Evolutionary conservation across 2,329 filamentous ascomycete genomes (phyloP).

Genomic region (Cladorrhinum sp.): DNA sequence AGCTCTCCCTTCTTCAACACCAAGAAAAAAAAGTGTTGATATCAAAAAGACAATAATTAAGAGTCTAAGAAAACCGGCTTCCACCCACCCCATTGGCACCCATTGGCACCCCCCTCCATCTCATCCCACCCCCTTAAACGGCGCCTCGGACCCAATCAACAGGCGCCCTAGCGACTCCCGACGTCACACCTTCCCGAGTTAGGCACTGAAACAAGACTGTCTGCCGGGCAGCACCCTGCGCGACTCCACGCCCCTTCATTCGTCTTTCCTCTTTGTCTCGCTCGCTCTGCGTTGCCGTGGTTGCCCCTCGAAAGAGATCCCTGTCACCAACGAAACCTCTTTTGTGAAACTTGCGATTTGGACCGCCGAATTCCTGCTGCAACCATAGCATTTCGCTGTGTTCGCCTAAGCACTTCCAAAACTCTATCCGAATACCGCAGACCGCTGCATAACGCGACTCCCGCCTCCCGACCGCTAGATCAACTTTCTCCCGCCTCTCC

Average conservation of each 20-base stretch:
- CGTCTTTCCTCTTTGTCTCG: constrained; percentile 20
- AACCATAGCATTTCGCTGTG: constrained; percentile 1
- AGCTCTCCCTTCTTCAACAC: not conserved
- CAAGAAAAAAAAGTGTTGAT: not conserved
- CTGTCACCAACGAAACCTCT: constrained; percentile 22
- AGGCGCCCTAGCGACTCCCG: constrained; percentile 1
- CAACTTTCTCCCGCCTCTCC: not conserved
- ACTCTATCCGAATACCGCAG: not conserved
- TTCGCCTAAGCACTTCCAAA: not conserved
- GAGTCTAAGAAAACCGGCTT: constrained; percentile 1
- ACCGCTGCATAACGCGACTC: not conserved
- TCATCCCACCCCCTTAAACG: constrained; percentile 13
- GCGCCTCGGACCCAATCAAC: constrained; percentile 22
- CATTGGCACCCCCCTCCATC: not conserved
- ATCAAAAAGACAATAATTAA: not conserved
- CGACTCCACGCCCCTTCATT: constrained; percentile 28
- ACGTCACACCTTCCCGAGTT: constrained; percentile 22
- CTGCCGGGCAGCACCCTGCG: constrained; percentile 23
- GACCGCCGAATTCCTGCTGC: constrained; percentile 24
- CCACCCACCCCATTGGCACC: not conserved
- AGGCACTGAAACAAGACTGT: constrained; percentile 26
- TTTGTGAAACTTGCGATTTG: constrained; percentile 25
- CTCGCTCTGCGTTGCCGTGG: constrained; percentile 14
- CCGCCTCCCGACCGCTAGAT: constrained; percentile 3
- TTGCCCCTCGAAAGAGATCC: constrained; percentile 21